Evolutionary conservation across 139 green algal species (phyloP), one percentile per base, ranked within the genome.

Genomic region (Chlorella sorokiniana): DNA sequence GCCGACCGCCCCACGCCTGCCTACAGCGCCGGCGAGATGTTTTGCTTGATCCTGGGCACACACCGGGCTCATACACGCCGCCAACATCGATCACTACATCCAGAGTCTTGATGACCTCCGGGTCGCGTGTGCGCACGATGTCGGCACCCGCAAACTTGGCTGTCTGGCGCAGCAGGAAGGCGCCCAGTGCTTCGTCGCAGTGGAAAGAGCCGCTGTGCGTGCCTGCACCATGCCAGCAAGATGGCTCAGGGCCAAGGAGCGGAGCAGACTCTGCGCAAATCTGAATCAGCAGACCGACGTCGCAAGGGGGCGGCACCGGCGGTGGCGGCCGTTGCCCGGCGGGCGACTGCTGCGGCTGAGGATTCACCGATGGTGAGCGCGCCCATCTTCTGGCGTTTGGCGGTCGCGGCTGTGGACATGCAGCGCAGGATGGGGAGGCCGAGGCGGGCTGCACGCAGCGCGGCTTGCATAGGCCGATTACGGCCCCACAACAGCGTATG

Each of bases 111-210:
- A 99, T 83, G 5, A 97, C 83, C 37, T 92, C 86, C 0, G 91
- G 88, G 79, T 99, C 93, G 14, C 96, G 82, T 1, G 84, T 94
- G 23, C 96, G 82, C 51, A 97, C 87, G 18, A 96, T 67, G 1
- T 87, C 72, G 33, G 89, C 91, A n/a, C 86, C 82, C 25, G 52
- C 72, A 70, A 94, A 98, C 6, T 70, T 11, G 2, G 82, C 11
- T 0, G 91, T 96, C 23, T 92, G 88, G 41, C 84, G 76, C 8
- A 98, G 87, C 86, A 99, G 74, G 86, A 90, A 98, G 87, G 93
- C 97, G 1, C 96, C 97, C 22, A 99, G 85, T 0, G 94, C 97
- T 87, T 99, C 97, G 80, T 99, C 97, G 88, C 96, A 99, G 84
- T 99, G 97, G 83, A 99, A 99, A 2, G 90, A 91, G 31, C 96